Conservation (phyloP, 2,329 filamentous ascomycete genomes). For the Teratosphaeria zuluensis region DNA sequence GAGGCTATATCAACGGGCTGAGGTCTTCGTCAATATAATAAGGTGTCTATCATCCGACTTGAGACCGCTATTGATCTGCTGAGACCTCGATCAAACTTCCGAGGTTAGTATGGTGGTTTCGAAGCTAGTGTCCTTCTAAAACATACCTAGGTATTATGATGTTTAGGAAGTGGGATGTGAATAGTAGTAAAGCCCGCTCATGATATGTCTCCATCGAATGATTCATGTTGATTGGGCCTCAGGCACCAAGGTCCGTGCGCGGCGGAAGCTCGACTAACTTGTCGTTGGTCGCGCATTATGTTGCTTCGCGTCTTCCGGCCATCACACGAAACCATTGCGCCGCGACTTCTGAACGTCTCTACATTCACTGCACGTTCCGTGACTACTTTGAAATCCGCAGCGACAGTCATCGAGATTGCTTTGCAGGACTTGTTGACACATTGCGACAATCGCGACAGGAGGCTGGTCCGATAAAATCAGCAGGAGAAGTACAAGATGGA, state of each 20-base stretch:
- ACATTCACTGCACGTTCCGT: not conserved
- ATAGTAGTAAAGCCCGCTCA: too few relatives aligned
- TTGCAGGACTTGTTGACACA: not conserved
- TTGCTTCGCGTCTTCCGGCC: not conserved
- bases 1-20: too few relatives aligned
- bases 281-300: not conserved
- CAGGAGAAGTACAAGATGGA: constrained; percentile 6
- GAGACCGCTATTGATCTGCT: too few relatives aligned
- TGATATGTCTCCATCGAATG: not conserved
- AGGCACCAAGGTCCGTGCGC: not conserved
- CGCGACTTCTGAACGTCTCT: not conserved
- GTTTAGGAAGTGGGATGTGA: too few relatives aligned
- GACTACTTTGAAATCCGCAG: not conserved
- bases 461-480: not conserved
- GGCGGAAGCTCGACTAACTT: not conserved
- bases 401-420: not conserved
- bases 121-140: too few relatives aligned
- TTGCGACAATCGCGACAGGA: not conserved
- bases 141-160: too few relatives aligned
- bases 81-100: too few relatives aligned
- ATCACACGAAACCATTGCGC: not conserved
- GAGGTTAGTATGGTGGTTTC: too few relatives aligned
- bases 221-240: not conserved
- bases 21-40: too few relatives aligned
- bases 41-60: too few relatives aligned